These are phyloP conservation scores for Coemansia sp. DNA, from an alignment of 192 early-diverging fungal species.

Conservation along the genomic window DNA sequence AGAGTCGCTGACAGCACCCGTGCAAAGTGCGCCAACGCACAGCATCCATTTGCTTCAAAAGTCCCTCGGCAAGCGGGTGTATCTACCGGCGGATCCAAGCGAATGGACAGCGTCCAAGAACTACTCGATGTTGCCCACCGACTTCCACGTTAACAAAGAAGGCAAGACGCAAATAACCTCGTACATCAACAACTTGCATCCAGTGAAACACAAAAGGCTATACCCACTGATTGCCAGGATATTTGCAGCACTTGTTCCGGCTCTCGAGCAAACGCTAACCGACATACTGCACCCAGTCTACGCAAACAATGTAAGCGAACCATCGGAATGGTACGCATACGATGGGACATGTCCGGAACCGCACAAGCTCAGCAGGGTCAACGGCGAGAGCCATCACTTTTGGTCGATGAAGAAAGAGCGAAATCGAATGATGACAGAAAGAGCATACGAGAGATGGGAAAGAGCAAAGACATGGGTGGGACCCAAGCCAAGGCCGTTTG, in stretches of 20 bases:
- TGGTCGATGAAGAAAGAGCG: background rate
- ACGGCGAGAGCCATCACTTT: background rate
- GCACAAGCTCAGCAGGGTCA: conserved; percentile 24
- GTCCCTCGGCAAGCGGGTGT: background rate
- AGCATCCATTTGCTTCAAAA: background rate
- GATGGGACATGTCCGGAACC: conserved; percentile 15
- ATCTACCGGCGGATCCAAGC: background rate
- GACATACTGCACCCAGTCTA: conserved; percentile 19
- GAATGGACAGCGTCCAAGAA: conserved; percentile 7
- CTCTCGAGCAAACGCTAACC: conserved; percentile 61
- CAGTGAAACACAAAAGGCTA: conserved; percentile 46
- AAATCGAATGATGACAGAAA: background rate
- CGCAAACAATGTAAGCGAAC: conserved; percentile 13
- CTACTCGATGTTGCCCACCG: conserved; percentile 65
- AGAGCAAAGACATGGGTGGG: conserved; percentile 19
- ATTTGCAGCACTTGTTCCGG: conserved; percentile 60
- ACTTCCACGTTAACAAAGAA: conserved; percentile 56
- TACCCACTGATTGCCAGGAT: conserved; percentile 57
- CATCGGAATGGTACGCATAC: conserved; percentile 23
- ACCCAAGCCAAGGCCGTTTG: conserved; percentile 45
- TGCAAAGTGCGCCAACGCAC: background rate
- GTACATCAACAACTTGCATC: conserved; percentile 79
- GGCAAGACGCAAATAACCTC: conserved; percentile 55
- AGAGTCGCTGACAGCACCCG: conserved; percentile 13
- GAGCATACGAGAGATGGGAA: conserved; percentile 9